Percentiles rank a stretch among this genome's conserved stretches.
These are phyloP conservation scores for Coniochaeta sp. DNA, from an alignment of 2,329 filamentous ascomycete species.

Conservation along the genomic window DNA sequence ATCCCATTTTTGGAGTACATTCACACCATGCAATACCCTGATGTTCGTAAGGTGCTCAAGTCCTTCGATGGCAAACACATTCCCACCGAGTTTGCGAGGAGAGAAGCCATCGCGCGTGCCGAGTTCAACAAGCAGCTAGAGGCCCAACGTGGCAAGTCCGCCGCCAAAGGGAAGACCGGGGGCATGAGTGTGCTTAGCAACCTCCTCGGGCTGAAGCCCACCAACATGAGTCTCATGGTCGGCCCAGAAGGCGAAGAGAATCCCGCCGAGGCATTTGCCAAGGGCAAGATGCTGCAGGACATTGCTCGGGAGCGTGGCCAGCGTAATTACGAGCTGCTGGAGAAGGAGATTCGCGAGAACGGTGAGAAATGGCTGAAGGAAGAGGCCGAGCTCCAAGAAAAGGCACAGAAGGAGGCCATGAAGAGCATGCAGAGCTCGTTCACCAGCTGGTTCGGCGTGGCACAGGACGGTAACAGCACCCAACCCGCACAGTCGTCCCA, in stretches of 20 bases:
- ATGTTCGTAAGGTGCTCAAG: conserved; percentile 79
- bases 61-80: conserved; percentile 88
- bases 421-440: conserved; percentile 83
- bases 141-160: conserved; percentile 57
- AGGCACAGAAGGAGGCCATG: conserved; percentile 83
- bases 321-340: conserved; percentile 80
- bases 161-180: conserved; percentile 38
- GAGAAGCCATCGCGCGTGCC: conserved; percentile 78
- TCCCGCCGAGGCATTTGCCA: conserved; percentile 68
- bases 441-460: conserved; percentile 42
- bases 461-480: conserved; percentile 7
- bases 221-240: conserved; percentile 55
- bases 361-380: conserved; percentile 95
- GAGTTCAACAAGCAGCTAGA: conserved; percentile 76
- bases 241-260: conserved; percentile 59
- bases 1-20: conserved; percentile 98
- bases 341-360: conserved; percentile 86
- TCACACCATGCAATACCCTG: conserved; percentile 83
- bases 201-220: conserved; percentile 71
- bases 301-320: conserved; percentile 87
- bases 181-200: conserved; percentile 63
- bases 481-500: neutral
- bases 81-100: conserved; percentile 78
- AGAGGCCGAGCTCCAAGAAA: conserved; percentile 82
- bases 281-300: conserved; percentile 97